A percentile compares a stretch with the other conserved stretches of the same genome.
Evolutionary conservation across 2,329 filamentous ascomycete genomes (phyloP).

Genomic region (Pestalotiopsis fici): DNA sequence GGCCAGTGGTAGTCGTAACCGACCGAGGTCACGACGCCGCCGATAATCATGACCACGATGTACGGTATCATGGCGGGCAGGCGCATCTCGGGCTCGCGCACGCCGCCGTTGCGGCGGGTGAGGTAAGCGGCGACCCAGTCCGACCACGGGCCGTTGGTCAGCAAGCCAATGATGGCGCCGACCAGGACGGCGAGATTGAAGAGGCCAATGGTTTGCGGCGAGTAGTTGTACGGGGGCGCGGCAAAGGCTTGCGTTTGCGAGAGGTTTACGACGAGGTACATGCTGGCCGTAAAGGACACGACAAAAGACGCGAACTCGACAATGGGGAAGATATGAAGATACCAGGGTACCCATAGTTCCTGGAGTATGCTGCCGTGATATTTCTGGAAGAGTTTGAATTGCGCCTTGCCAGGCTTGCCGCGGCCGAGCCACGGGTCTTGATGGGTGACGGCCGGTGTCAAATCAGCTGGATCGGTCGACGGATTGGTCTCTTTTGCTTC

Average conservation of each 20-base stretch:
- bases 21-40: constrained; percentile 43
- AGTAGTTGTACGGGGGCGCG: constrained; percentile 14
- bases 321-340: constrained; percentile 63
- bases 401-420: constrained; percentile 53
- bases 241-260: constrained; percentile 41
- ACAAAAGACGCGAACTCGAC: constrained; percentile 10
- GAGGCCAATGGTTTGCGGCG: constrained; percentile 39
- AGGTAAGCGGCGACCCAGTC: constrained; percentile 41
- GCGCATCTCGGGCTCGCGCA: constrained; percentile 50
- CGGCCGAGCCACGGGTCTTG: constrained; percentile 57
- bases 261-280: constrained; percentile 7
- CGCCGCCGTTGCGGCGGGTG: constrained; percentile 43
- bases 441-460: constrained; percentile 35
- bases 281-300: constrained; percentile 6
- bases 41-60: constrained; percentile 44
- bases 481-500: background rate
- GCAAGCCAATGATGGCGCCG: constrained; percentile 40
- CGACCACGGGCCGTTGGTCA: constrained; percentile 42
- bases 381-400: constrained; percentile 55
- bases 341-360: constrained; percentile 63
- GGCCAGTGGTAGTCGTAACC: constrained; percentile 49
- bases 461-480: constrained; percentile 7
- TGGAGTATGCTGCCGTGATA: constrained; percentile 47
- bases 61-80: constrained; percentile 46
- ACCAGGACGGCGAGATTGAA: constrained; percentile 47